phyloP scores from a whole-genome alignment of 2,329 filamentous ascomycete species.

The Aureobasidium sp. region DNA sequence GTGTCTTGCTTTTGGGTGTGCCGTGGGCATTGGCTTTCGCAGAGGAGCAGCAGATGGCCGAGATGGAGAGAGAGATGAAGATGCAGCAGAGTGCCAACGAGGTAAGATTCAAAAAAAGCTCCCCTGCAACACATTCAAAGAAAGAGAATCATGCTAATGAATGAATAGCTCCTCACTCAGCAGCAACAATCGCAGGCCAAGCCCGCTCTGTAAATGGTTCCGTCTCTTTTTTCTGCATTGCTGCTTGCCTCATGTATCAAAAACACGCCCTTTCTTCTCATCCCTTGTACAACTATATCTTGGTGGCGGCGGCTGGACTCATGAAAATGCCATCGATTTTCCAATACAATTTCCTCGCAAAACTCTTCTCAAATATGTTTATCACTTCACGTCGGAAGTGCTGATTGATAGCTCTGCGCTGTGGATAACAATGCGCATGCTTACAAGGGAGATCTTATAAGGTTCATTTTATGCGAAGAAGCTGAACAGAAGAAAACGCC shows the following conservation, averaged over 20 bases:
- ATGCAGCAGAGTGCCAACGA: conserved; percentile 90
- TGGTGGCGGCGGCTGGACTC: background rate
- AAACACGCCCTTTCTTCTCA: background rate
- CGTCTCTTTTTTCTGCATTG: background rate
- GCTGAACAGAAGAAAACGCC: background rate
- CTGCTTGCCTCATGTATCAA: background rate
- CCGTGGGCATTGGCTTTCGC: conserved; percentile 88
- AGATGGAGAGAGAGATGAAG: conserved; percentile 96
- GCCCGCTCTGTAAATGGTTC: conserved; percentile 9
- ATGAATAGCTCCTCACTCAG: conserved; percentile 1
- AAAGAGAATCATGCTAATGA: background rate
- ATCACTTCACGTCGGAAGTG: background rate
- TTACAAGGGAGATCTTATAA: background rate
- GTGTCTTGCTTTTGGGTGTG: conserved; percentile 80
- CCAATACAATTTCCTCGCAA: background rate
- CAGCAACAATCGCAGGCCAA: conserved; percentile 12
- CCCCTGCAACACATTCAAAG: background rate
- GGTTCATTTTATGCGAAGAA: no score
- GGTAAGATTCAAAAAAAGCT: conserved; percentile 38
- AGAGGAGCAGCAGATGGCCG: conserved; percentile 92
- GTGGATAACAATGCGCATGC: background rate
- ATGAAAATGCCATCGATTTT: background rate
- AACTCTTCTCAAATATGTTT: no score
- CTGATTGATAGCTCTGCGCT: background rate
- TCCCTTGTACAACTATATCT: conserved; percentile 10